Evolutionary conservation across 1,284 basidiomycete genomes (phyloP).

Genomic region (Leccinum insolens): DNA sequence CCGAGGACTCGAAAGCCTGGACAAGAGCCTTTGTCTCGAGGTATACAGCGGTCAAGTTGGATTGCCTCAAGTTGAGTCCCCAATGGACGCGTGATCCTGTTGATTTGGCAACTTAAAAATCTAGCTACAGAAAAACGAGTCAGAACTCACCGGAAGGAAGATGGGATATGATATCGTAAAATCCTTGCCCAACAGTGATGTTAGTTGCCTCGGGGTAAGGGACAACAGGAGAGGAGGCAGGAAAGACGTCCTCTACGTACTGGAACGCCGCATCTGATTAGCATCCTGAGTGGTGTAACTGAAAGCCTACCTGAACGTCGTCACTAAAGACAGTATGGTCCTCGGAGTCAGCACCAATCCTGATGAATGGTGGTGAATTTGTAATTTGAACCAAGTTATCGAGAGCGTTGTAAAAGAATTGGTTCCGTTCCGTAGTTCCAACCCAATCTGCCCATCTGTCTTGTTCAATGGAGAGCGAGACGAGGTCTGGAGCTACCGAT

Average conservation of each 20-base stretch:
- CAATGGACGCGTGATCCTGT: conserved; percentile 63
- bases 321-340: conserved; percentile 60
- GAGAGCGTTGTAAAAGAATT: conserved; percentile 59
- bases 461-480: conserved; percentile 72
- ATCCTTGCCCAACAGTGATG: conserved; percentile 61
- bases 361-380: conserved; percentile 56
- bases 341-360: conserved; percentile 67
- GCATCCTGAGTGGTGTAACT: not conserved
- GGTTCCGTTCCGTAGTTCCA: conserved; percentile 50
- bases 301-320: conserved; percentile 40
- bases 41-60: conserved; percentile 59
- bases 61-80: conserved; percentile 66
- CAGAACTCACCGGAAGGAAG: conserved; percentile 48
- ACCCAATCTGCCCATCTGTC: conserved; percentile 69
- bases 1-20: conserved; percentile 50
- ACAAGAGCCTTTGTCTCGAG: conserved; percentile 61
- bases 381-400: conserved; percentile 57
- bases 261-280: conserved; percentile 7
- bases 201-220: conserved; percentile 67
- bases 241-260: conserved; percentile 42
- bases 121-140: not conserved
- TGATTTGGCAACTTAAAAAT: not conserved
- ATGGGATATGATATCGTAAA: conserved; percentile 56
- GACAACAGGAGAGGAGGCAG: conserved; percentile 45
- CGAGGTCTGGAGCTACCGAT: conserved; percentile 44